These are phyloP conservation scores for Sugiyamaella qingdaonensis DNA, from an alignment of 805 yeast species.

Conservation along the genomic window DNA sequence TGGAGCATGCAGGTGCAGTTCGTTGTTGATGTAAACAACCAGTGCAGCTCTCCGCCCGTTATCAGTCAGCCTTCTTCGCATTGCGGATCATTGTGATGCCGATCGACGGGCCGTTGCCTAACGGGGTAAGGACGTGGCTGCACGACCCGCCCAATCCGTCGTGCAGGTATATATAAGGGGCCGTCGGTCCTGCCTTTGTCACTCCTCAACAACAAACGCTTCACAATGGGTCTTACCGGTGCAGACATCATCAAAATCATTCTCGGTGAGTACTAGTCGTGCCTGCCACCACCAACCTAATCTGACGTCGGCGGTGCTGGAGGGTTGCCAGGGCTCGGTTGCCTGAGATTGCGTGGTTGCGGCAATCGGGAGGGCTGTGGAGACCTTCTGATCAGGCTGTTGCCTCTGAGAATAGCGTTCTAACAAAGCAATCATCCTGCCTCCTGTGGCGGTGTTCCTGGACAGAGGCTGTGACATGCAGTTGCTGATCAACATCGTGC, in stretches of 20 bases:
- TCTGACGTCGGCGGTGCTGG: background rate
- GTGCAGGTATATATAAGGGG: background rate
- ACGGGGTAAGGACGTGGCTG: conserved; percentile 5
- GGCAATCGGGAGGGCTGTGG: background rate
- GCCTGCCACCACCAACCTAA: no score
- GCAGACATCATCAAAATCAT: conserved; percentile 52
- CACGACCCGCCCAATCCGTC: conserved; percentile 3
- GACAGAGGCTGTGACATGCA: conserved; percentile 53
- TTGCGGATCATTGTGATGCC: background rate
- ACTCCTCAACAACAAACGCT: background rate
- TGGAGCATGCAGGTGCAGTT: no score
- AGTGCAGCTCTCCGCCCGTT: no score
- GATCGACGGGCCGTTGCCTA: background rate
- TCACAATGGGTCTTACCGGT: conserved; percentile 47
- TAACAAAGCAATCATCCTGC: conserved; percentile 45
- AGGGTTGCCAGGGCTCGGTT: background rate
- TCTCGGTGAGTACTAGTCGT: conserved; percentile 31
- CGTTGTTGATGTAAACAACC: no score
- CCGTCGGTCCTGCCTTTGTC: background rate
- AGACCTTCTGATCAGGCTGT: background rate
- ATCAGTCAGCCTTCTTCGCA: no score
- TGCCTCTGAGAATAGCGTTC: background rate
- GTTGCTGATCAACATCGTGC: conserved; percentile 52
- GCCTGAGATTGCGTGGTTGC: background rate
- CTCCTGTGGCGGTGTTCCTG: conserved; percentile 60